These are phyloP conservation scores for Fusarium drepaniforme DNA, from an alignment of 2,329 filamentous ascomycete genomes.

Conservation along the genomic window DNA sequence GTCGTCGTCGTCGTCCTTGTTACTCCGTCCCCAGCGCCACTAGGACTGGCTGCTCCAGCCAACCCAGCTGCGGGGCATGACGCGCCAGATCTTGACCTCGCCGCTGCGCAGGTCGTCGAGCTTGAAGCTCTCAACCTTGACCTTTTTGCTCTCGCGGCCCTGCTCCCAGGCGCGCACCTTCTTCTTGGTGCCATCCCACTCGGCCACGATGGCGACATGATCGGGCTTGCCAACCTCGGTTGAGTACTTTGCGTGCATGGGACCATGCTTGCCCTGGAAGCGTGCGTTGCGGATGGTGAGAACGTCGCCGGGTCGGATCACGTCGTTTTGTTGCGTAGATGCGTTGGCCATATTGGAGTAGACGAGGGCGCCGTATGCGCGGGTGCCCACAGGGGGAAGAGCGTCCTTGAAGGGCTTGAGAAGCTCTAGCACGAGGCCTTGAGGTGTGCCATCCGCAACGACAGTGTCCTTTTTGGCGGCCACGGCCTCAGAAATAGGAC, in stretches of 20 bases:
- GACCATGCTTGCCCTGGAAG: slow-evolving; percentile 94
- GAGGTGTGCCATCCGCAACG: slow-evolving; percentile 86
- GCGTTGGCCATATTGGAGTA: slow-evolving; percentile 97
- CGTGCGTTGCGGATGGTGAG: slow-evolving; percentile 92
- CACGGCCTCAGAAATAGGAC: slow-evolving; percentile 79
- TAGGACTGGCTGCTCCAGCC: slow-evolving; percentile 81
- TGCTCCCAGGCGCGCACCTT: slow-evolving; percentile 97
- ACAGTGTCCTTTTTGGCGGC: slow-evolving; percentile 80
- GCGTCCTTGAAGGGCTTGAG: slow-evolving; percentile 80
- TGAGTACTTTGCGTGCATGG: slow-evolving; percentile 95
- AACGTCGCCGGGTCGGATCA: slow-evolving; percentile 94
- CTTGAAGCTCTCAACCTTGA: slow-evolving; percentile 94
- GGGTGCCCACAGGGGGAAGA: slow-evolving; percentile 85
- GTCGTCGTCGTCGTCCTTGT: slow-evolving; percentile 16
- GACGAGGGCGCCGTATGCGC: slow-evolving; percentile 90
- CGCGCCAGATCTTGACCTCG: slow-evolving; percentile 97
- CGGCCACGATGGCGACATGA: slow-evolving; percentile 90
- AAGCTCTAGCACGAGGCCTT: slow-evolving; percentile 82
- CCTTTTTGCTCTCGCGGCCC: slow-evolving; percentile 91
- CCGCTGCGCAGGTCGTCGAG: slow-evolving; percentile 92
- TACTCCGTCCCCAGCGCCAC: slow-evolving; percentile 47
- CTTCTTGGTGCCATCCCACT: slow-evolving; percentile 99
- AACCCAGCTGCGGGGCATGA: slow-evolving; percentile 92
- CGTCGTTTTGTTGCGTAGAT: slow-evolving; percentile 88
- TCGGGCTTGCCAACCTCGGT: slow-evolving; percentile 89